These are phyloP conservation scores for Paracamarosporium sp. DNA, from an alignment of 2,329 filamentous ascomycete genomes.

Conservation along the genomic window DNA sequence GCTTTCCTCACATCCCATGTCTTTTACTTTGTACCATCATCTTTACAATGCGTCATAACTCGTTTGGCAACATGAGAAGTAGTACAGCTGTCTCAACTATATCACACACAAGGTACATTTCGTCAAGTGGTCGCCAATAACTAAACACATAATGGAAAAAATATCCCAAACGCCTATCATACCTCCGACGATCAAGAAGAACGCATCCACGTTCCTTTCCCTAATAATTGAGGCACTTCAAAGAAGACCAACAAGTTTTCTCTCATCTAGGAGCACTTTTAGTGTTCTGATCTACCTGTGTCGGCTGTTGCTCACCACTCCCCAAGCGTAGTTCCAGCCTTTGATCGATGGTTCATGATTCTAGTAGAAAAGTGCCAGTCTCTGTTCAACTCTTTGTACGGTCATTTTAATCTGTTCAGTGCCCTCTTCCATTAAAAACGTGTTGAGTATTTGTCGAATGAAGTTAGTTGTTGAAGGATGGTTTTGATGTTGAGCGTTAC, in stretches of 20 bases:
- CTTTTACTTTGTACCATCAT: too few species aligned
- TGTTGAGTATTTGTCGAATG: neutral
- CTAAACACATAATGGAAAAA: too few species aligned
- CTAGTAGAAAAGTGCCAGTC: slow-evolving; percentile 1
- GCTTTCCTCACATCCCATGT: too few species aligned
- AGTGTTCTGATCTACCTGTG: neutral
- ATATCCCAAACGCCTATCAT: too few species aligned
- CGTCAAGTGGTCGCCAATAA: too few species aligned
- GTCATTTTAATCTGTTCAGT: neutral
- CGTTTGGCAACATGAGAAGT: too few species aligned
- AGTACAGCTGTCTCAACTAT: too few species aligned
- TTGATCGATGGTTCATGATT: neutral
- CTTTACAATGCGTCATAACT: too few species aligned
- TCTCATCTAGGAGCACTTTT: neutral
- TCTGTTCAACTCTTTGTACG: neutral
- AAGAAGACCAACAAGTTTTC: neutral
- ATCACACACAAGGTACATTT: too few species aligned
- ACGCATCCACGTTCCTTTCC: neutral
- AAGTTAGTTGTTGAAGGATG: neutral
- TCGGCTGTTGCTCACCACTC: neutral
- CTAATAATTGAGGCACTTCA: neutral
- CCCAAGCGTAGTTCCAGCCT: neutral
- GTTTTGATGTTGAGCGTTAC: neutral
- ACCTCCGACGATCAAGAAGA: neutral
- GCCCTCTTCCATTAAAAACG: neutral